A percentile compares a stretch with the other conserved stretches of the same genome.
Conservation (phyloP, 2,329 filamentous ascomycete species). For the Trichophyton simii region DNA sequence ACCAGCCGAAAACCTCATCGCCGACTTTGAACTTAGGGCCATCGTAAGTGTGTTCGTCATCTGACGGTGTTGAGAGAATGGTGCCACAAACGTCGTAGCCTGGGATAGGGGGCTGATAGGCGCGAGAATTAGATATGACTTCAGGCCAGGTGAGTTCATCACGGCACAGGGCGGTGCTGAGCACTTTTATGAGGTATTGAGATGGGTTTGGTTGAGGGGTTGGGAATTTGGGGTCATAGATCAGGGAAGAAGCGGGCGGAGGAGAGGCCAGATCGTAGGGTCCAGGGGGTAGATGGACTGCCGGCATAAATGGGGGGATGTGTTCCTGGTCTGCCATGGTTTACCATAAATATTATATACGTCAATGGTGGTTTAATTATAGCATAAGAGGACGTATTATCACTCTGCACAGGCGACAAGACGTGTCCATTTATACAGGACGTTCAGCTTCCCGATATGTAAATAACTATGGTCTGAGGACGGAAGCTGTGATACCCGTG, state of each 20-base stretch:
- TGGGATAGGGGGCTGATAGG: constrained; percentile 19
- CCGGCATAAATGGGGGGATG: constrained; percentile 27
- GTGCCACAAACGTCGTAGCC: constrained; percentile 31
- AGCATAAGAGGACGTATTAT: background rate
- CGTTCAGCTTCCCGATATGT: background rate
- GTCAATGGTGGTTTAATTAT: too few relatives aligned
- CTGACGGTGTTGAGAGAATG: constrained; percentile 24
- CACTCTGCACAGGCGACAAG: background rate
- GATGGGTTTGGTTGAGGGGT: constrained; percentile 24
- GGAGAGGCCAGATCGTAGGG: constrained; percentile 14
- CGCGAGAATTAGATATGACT: constrained; percentile 15
- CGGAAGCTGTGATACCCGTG: background rate
- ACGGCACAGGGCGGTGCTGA: constrained; percentile 27
- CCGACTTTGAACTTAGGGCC: constrained; percentile 30
- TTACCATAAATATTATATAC: background rate
- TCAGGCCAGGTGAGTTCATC: constrained; percentile 25
- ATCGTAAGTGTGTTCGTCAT: constrained; percentile 20
- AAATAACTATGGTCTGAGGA: background rate
- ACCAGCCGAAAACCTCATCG: constrained; percentile 29
- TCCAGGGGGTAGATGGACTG: constrained; percentile 25
- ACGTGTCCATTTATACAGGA: background rate
- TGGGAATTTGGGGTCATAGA: constrained; percentile 26
- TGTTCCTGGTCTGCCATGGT: constrained; percentile 27
- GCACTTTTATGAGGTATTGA: constrained; percentile 33
- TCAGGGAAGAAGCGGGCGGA: constrained; percentile 19